A percentile compares a stretch with the other conserved stretches of the same genome.
These are phyloP conservation scores for Coniella lustricola DNA, from an alignment of 2,329 filamentous ascomycete genomes.

Conservation along the genomic window DNA sequence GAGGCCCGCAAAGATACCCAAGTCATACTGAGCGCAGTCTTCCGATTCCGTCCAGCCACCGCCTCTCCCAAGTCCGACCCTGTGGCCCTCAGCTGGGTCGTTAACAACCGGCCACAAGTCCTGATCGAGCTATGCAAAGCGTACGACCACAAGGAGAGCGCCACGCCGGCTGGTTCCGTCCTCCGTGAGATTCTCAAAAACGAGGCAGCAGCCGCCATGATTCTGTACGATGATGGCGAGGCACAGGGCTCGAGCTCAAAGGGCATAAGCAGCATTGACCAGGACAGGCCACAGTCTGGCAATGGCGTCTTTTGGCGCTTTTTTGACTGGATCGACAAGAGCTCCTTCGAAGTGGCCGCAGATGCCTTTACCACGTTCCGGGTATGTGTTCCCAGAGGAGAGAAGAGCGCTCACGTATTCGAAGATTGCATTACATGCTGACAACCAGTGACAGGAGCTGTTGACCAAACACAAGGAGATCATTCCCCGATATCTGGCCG, in stretches of 20 bases:
- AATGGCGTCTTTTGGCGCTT: slow-evolving; percentile 92
- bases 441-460: slow-evolving; percentile 57
- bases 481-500: slow-evolving; percentile 77
- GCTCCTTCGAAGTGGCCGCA: slow-evolving; percentile 91
- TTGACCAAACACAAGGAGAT: slow-evolving; percentile 90
- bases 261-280: slow-evolving; percentile 70
- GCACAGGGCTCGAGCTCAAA: slow-evolving; percentile 64
- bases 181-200: slow-evolving; percentile 83
- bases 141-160: slow-evolving; percentile 85
- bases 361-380: slow-evolving; percentile 97
- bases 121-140: slow-evolving; percentile 82
- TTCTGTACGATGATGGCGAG: slow-evolving; percentile 84
- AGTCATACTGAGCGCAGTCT: slow-evolving; percentile 90
- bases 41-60: slow-evolving; percentile 74
- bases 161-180: slow-evolving; percentile 84
- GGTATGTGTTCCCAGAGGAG: slow-evolving; percentile 43
- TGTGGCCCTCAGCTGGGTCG: slow-evolving; percentile 80
- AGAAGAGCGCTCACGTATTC: too few relatives aligned
- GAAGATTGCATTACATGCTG: background rate
- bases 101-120: slow-evolving; percentile 78
- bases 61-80: slow-evolving; percentile 65
- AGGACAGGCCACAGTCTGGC: slow-evolving; percentile 67
- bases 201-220: slow-evolving; percentile 82
- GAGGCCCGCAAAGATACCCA: slow-evolving; percentile 94
- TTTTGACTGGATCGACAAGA: slow-evolving; percentile 95